phyloP scores from a whole-genome alignment of 2,329 filamentous ascomycete species.

The Fusarium albidum region DNA sequence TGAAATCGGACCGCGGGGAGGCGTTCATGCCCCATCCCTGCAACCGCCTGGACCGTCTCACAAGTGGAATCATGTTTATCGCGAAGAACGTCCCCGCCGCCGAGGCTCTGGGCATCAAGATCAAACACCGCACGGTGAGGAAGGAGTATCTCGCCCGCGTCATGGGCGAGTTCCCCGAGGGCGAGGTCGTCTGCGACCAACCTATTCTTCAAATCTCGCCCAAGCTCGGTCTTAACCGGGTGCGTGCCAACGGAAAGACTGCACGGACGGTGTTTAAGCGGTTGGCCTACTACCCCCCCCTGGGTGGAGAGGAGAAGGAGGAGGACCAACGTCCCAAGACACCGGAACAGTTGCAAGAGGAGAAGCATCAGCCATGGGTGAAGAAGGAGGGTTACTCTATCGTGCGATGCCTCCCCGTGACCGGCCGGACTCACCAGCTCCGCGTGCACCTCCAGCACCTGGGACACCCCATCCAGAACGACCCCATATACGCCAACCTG shows the following conservation, averaged over 20 bases:
- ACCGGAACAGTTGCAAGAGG: constrained; percentile 31
- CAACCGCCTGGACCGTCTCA: constrained; percentile 92
- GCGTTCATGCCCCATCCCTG: constrained; percentile 73
- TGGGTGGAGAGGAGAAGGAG: constrained; percentile 31
- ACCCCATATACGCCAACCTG: constrained; percentile 96
- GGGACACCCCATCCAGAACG: constrained; percentile 94
- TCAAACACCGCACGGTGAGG: constrained; percentile 81
- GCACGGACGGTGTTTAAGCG: constrained; percentile 92
- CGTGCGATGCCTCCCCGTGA: constrained; percentile 91
- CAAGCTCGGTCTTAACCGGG: constrained; percentile 91
- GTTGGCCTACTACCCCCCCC: constrained; percentile 85
- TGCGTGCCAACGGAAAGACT: constrained; percentile 90
- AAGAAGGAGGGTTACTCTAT: constrained; percentile 87
- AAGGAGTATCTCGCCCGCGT: constrained; percentile 97
- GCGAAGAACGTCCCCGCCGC: constrained; percentile 86
- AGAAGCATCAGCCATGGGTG: constrained; percentile 51
- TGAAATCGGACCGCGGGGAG: constrained; percentile 75
- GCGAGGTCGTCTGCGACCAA: constrained; percentile 90
- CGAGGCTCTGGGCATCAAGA: constrained; percentile 77
- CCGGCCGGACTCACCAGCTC: constrained; percentile 93
- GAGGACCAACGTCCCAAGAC: constrained; percentile 38
- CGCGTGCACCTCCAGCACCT: constrained; percentile 94
- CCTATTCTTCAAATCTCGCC: constrained; percentile 94
- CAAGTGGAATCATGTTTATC: constrained; percentile 98
- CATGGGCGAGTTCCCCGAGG: constrained; percentile 89